Percentiles rank a stretch among this genome's conserved stretches.
Evolutionary conservation across 164 flowering plant species (phyloP).

Genomic region (Macadamia integrifolia): DNA sequence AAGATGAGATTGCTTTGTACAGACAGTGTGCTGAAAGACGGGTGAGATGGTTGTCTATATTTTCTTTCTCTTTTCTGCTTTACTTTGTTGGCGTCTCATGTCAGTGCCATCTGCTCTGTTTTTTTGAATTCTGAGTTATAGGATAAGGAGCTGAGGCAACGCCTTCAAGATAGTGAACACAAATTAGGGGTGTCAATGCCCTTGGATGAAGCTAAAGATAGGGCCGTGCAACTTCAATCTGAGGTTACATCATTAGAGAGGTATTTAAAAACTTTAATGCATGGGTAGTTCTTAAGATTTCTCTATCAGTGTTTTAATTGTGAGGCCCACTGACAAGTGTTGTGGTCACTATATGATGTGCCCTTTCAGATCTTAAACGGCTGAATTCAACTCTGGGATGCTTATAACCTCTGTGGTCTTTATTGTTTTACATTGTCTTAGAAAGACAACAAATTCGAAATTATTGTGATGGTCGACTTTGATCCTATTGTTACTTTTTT

Average conservation of each 20-base stretch:
- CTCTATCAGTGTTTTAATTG: too few relatives aligned
- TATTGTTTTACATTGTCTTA: too few relatives aligned
- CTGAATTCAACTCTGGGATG: too few relatives aligned
- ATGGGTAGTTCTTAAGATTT: background rate
- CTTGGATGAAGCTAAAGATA: slow-evolving; percentile 58
- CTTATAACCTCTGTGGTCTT: too few relatives aligned
- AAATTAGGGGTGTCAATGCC: slow-evolving; percentile 93
- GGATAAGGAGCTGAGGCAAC: slow-evolving; percentile 72
- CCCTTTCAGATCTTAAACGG: too few relatives aligned
- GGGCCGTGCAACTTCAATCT: slow-evolving; percentile 70
- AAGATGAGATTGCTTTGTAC: slow-evolving; percentile 86
- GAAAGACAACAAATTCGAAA: too few relatives aligned
- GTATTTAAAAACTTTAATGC: slow-evolving; percentile 25
- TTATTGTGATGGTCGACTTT: too few relatives aligned
- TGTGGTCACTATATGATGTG: too few relatives aligned
- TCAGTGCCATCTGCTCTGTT: background rate
- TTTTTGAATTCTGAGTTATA: slow-evolving; percentile 21
- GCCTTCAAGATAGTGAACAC: slow-evolving; percentile 78
- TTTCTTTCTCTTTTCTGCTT: slow-evolving; percentile 1
- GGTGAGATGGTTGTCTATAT: slow-evolving; percentile 38
- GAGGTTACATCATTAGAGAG: slow-evolving; percentile 72
- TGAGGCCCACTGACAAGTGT: too few relatives aligned
- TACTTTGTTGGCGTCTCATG: background rate
- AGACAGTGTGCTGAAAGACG: slow-evolving; percentile 78
- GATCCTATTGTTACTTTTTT: too few relatives aligned